Conservation (phyloP, 257 asterid genomes). For the Gynochthodes officinalis region DNA sequence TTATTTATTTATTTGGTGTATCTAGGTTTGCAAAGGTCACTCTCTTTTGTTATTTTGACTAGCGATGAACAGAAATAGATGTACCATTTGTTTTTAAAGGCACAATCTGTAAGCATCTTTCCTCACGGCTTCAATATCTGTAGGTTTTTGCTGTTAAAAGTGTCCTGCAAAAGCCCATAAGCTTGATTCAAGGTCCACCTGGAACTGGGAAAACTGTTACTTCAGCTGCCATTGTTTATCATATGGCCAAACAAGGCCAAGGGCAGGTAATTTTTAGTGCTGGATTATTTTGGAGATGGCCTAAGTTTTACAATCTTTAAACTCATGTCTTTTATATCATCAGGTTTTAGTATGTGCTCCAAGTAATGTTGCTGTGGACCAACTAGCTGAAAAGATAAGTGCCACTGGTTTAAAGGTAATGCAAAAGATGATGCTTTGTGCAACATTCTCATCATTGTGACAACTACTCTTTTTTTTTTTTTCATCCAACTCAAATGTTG, state of each 20-base stretch:
- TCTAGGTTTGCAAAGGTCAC: background rate
- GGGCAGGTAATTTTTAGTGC: slow-evolving; percentile 61
- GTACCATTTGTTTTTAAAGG: background rate
- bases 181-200: slow-evolving; percentile 97
- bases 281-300: background rate
- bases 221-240: slow-evolving; percentile 96
- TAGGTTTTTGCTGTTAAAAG: slow-evolving; percentile 98
- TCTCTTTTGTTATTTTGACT: background rate
- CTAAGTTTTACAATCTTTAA: background rate
- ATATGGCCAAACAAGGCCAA: slow-evolving; percentile 99
- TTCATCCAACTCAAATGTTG: too few relatives aligned
- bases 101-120: background rate
- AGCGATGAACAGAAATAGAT: background rate
- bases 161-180: slow-evolving; percentile 94
- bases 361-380: slow-evolving; percentile 98
- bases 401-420: slow-evolving; percentile 94
- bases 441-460: background rate
- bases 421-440: slow-evolving; percentile 12
- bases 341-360: slow-evolving; percentile 99
- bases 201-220: slow-evolving; percentile 99
- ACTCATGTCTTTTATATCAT: slow-evolving; percentile 13
- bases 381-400: slow-evolving; percentile 97
- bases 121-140: slow-evolving; percentile 3
- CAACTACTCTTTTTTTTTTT: background rate
- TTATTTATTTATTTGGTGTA: too few relatives aligned